phyloP scores from a whole-genome alignment of 2,329 filamentous ascomycete genomes.

The Aspergillus brunneoviolaceus region DNA sequence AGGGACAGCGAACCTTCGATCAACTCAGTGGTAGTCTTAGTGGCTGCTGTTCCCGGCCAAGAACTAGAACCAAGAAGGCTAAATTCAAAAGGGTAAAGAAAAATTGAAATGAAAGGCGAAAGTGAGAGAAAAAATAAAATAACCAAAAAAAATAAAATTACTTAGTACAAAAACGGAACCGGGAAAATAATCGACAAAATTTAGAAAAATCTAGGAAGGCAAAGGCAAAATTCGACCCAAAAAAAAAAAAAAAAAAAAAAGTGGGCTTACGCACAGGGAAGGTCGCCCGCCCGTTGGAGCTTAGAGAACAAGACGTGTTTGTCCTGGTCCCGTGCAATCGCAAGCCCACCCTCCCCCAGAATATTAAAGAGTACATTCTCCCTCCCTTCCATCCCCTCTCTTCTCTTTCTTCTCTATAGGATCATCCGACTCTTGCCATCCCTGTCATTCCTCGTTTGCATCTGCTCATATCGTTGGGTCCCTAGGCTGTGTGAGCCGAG shows the following conservation, averaged over 20 bases:
- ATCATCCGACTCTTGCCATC: conserved; percentile 42
- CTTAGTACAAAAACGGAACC: background rate
- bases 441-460: conserved; percentile 33
- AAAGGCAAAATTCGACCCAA: background rate
- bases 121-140: background rate
- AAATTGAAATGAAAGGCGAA: background rate
- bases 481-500: conserved; percentile 39
- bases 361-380: conserved; percentile 40
- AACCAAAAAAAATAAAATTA: conserved; percentile 5
- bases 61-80: conserved; percentile 9
- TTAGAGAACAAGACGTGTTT: conserved; percentile 26
- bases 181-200: background rate
- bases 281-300: conserved; percentile 31
- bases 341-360: conserved; percentile 25
- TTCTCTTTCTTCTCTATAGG: conserved; percentile 31
- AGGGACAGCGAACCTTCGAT: conserved; percentile 13
- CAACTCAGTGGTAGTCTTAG: conserved; percentile 12
- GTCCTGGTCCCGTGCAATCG: conserved; percentile 30
- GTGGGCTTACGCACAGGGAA: conserved; percentile 29
- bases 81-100: background rate
- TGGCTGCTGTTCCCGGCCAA: conserved; percentile 23
- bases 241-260: conserved; percentile 22
- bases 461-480: conserved; percentile 40
- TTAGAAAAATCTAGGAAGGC: conserved; percentile 5
- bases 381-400: conserved; percentile 22